A percentile compares a stretch with the other conserved stretches of the same genome.
phyloP scores from a whole-genome alignment of 225 moss, liverwort and hornwort genomes.

The Ulota crispa region DNA sequence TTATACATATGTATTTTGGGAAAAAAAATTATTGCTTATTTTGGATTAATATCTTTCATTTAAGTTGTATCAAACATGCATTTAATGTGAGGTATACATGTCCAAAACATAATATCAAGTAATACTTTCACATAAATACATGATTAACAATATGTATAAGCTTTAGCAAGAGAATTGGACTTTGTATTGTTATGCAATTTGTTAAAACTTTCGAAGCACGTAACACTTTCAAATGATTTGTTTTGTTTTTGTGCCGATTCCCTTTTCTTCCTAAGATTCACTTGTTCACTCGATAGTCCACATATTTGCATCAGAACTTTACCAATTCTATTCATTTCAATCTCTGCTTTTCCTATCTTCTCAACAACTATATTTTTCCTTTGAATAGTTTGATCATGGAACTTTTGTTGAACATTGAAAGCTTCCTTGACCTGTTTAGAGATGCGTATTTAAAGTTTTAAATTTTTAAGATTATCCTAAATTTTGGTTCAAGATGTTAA shows the following conservation, averaged over 20 bases:
- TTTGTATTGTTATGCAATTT: background rate
- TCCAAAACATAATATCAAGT: background rate
- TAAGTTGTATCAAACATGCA: background rate
- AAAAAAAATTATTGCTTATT: background rate
- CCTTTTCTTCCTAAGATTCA: background rate
- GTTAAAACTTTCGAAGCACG: fast-evolving
- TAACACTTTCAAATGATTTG: background rate
- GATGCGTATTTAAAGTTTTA: fast-evolving
- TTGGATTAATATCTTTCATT: fast-evolving
- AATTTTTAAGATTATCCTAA: too few relatives aligned
- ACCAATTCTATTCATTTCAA: conserved; percentile 14
- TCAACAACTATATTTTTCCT: background rate
- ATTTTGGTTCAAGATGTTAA: background rate
- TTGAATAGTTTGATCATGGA: background rate
- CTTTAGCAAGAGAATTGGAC: background rate
- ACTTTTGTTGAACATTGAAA: conserved; percentile 10
- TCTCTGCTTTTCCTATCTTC: background rate
- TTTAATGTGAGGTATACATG: background rate
- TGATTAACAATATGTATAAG: background rate
- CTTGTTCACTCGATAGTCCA: background rate
- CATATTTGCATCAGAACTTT: background rate
- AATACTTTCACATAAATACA: background rate
- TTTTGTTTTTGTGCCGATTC: background rate
- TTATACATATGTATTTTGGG: background rate
- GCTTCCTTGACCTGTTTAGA: conserved; percentile 17